Percentiles rank a stretch among this genome's conserved stretches.
phyloP scores from a whole-genome alignment of 345 rosid genomes.

The Leavenworthia alabamica region DNA sequence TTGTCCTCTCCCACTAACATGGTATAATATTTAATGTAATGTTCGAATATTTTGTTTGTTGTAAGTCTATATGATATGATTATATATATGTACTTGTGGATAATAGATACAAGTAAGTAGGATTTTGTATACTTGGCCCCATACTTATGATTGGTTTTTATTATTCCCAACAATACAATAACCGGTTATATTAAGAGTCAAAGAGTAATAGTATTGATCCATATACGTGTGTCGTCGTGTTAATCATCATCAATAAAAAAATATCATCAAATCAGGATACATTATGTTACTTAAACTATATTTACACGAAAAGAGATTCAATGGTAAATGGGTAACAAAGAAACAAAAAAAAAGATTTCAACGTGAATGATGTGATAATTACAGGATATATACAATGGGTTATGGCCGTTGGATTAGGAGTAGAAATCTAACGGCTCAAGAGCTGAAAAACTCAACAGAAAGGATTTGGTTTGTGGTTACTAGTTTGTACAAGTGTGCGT shows the following conservation, averaged over 20 bases:
- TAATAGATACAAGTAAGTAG: too few relatives aligned
- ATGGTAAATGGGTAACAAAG: not conserved
- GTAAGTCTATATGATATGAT: too few relatives aligned
- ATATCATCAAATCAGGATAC: not conserved
- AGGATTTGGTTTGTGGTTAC: not conserved
- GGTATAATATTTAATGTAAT: too few relatives aligned
- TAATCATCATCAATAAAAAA: not conserved
- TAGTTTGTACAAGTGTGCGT: constrained; percentile 27
- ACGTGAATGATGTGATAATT: not conserved
- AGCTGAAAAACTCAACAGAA: constrained; percentile 11
- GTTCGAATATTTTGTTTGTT: too few relatives aligned
- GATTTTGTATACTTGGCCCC: too few relatives aligned
- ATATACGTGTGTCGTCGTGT: not conserved
- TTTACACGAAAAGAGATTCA: not conserved
- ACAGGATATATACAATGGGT: too few relatives aligned
- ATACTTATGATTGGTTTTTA: too few relatives aligned
- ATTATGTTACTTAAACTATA: not conserved
- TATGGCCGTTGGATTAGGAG: constrained; percentile 8
- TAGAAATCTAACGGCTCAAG: constrained; percentile 2
- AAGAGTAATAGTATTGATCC: too few relatives aligned
- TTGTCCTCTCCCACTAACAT: constrained; percentile 27
- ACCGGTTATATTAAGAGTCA: too few relatives aligned
- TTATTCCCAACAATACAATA: too few relatives aligned
- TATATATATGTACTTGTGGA: constrained; percentile 1
- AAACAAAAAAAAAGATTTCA: not conserved